Base-by-base conservation (phyloP, 2,329 filamentous ascomycete species). In the Herpotrichia juniperi region DNA sequence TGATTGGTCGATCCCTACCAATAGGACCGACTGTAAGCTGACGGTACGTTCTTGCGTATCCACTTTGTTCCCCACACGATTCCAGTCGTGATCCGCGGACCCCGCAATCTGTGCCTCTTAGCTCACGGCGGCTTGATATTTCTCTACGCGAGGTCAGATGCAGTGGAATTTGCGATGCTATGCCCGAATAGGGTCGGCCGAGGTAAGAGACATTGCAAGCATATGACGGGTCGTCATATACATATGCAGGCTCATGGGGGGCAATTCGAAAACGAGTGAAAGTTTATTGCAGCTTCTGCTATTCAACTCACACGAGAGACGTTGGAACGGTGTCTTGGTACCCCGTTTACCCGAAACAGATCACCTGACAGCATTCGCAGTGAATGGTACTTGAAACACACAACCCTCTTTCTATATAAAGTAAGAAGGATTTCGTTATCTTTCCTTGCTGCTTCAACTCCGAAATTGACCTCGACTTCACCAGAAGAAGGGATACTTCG, bases 151-250 rank as follows among this genome's bases (percentile, higher is more conserved):
- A 8, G 34, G 7, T 25, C 43, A 2, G 22, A 32, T 25, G 21
- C 21, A 46, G 43, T 4, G 10, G 12, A 2, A 34, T 16, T 46
- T 35, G 43, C 43, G 28, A 46, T 46, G 28, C 43, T 35, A 32
- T 2, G 11, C 28, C 28, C 4, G 14, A 32, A 10, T 46, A 4
- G n/a, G 30, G 14, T 22, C 16, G 26, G 43, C 43, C 43, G 43
- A 46, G 43, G 43, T 22, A 32, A 35, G 26, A 17, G 19, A 14
- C 17, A 5, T 9, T 7, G 9, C 4, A 24, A 6, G 43, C 30
- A 46, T 35, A 46, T 46, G 30, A 46, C 21, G 17, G 43, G 22
- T 46, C 14, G 6, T 4, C 22, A 30, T 25, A 22, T 32, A 24
- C 19, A 46, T 14, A 35, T 28, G 30, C 17, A 6, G 21, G 43